Conservation (phyloP, 306 rosid genomes). For the Pyrus bretschneideri region DNA sequence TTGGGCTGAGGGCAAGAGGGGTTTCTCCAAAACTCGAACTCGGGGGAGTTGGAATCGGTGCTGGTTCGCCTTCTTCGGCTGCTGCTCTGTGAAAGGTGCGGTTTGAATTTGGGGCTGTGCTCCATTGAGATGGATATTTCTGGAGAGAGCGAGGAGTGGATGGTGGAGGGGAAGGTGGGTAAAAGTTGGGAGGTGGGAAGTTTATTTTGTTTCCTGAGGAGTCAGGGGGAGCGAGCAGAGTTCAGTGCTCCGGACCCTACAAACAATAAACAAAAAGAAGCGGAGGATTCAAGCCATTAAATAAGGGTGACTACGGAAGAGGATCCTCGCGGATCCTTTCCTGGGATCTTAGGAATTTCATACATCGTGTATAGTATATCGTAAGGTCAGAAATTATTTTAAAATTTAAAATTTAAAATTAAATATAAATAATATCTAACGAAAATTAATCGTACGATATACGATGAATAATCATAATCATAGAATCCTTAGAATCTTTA, state of each 20-base stretch:
- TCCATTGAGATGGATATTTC: constrained; percentile 33
- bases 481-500: too few relatives aligned
- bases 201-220: constrained; percentile 1
- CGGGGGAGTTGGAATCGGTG: constrained; percentile 60
- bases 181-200: constrained; percentile 10
- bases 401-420: too few relatives aligned
- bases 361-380: too few relatives aligned
- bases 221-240: constrained; percentile 1
- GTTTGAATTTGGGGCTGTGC: constrained; percentile 27
- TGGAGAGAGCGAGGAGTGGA: constrained; percentile 1
- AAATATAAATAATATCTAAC: too few relatives aligned
- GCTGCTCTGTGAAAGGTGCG: constrained; percentile 24
- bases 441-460: too few relatives aligned
- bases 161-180: not conserved
- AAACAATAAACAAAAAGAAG: constrained; percentile 9
- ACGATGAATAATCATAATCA: too few relatives aligned
- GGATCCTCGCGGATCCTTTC: too few relatives aligned
- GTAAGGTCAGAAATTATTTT: too few relatives aligned
- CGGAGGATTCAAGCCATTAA: not conserved
- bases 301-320: not conserved
- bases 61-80: constrained; percentile 11
- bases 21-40: constrained; percentile 97
- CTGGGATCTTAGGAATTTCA: too few relatives aligned
- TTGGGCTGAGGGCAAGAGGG: constrained; percentile 71
- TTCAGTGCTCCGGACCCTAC: constrained; percentile 20